Conservation (phyloP, 225 moss, liverwort and hornwort species). For the Physcomitrium patens region DNA sequence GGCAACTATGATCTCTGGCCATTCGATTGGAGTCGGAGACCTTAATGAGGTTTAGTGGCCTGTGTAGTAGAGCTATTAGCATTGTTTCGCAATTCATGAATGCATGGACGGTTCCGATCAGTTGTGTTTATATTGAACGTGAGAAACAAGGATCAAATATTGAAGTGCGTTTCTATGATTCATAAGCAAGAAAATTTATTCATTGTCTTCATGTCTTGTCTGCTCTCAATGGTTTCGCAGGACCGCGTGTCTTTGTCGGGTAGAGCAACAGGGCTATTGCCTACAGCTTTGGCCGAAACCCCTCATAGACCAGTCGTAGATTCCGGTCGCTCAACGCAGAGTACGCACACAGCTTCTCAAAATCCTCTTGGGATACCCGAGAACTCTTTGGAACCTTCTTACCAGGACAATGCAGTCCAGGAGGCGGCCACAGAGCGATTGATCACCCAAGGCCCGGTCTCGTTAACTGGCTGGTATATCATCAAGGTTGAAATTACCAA, state of each 20-base stretch:
- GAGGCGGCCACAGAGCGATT: conserved; percentile 45
- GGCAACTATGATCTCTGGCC: neutral
- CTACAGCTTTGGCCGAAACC: conserved; percentile 34
- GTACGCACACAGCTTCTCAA: conserved; percentile 44
- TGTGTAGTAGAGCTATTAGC: conserved; percentile 9
- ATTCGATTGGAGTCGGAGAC: neutral
- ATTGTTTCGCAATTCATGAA: neutral
- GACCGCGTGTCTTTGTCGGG: conserved; percentile 45
- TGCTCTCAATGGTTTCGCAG: conserved; percentile 39
- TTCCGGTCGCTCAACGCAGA: conserved; percentile 34
- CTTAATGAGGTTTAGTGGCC: neutral
- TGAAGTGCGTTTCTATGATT: neutral
- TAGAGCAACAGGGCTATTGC: conserved; percentile 37
- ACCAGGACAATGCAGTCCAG: conserved; percentile 51
- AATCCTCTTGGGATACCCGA: conserved; percentile 39
- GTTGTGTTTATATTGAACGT: conserved; percentile 11
- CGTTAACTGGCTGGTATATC: conserved; percentile 58
- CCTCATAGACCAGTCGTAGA: conserved; percentile 38
- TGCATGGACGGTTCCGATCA: conserved; percentile 6
- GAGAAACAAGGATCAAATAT: neutral
- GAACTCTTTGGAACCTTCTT: conserved; percentile 42
- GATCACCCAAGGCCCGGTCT: conserved; percentile 58
- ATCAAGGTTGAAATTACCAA: conserved; percentile 49
- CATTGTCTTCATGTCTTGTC: conserved; percentile 20
- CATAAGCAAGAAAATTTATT: conserved; percentile 26